Base-by-base conservation (phyloP, 2,329 filamentous ascomycete species). In the Trichoderma asperellum region DNA sequence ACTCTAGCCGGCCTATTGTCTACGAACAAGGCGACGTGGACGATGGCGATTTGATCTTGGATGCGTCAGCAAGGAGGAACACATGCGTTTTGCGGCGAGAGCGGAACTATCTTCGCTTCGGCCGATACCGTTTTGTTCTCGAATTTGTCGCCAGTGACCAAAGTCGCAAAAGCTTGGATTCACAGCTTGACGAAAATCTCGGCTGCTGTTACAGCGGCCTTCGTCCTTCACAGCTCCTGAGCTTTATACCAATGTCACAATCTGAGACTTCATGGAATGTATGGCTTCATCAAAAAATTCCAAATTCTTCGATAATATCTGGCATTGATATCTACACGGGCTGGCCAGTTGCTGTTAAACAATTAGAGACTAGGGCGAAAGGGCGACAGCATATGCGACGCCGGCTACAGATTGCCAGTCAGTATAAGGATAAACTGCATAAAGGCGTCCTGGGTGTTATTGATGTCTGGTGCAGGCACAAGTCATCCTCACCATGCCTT, bases 261-360 rank as follows among this genome's bases (percentile, higher is more conserved):
- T 14, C 37, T 29, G 37, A 59, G 37, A 37, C 29, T 4, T 47
- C 40, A 4, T 58, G 63, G 63, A 56, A 67, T 5, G 14, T 67
- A 29, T 67, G 63, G 63, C 21, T 67, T 12, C 63, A 67, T 34
- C 53, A 49, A 10, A 67, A 37, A 16, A 58, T 67, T 16, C 55
- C 63, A 4, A 59, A 37, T 12, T 58, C 63, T 11, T 14, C 40
- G 2, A 52, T 67, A 24, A 37, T 24, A 2, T 35, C 35, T 0
- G 63, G 63, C 0, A 55, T 67, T 14, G 24, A 67, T 29, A 67
- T 67, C 1, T 6, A 35, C 6, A 67, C 63, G 5, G 63, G 63
- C 4, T 55, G 32, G 40, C 63, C 63, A 14, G 53, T 67, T 52
- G 55, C 53, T 5, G 53, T 67, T 18, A 59, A 59, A n/a, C 37